Conservation (phyloP, 1,284 basidiomycete genomes). For the Irpex rosettiformis region DNA sequence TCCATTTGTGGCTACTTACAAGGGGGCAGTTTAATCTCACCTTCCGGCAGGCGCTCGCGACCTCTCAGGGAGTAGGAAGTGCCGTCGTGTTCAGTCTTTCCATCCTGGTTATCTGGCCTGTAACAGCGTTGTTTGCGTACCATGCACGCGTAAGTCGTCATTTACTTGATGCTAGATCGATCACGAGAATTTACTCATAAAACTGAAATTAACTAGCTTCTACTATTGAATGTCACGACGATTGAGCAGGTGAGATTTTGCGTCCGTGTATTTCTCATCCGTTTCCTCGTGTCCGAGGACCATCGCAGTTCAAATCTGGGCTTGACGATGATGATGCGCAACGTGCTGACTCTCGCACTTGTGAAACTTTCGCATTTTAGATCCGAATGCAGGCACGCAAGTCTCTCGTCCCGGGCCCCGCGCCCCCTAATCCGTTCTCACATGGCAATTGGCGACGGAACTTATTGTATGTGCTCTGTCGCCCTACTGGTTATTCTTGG, state of each 20-base stretch:
- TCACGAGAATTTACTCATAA: background rate
- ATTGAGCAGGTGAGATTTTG: conserved; percentile 78
- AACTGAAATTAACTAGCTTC: conserved; percentile 43
- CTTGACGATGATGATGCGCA: background rate
- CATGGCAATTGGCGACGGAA: conserved; percentile 72
- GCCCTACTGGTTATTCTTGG: conserved; percentile 72
- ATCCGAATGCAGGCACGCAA: conserved; percentile 80
- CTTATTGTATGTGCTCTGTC: conserved; percentile 63
- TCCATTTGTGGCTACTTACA: conserved; percentile 75
- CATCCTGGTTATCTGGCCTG: conserved; percentile 74
- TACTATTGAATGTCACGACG: conserved; percentile 84
- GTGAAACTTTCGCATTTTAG: conserved; percentile 38
- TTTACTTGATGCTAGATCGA: background rate
- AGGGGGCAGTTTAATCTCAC: conserved; percentile 45
- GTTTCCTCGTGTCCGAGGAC: background rate
- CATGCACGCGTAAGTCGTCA: conserved; percentile 69
- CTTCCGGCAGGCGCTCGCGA: conserved; percentile 56
- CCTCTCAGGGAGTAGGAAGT: conserved; percentile 61
- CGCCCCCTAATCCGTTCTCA: conserved; percentile 76
- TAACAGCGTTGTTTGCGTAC: conserved; percentile 75
- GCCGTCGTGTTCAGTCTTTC: conserved; percentile 75
- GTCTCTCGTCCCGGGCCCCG: conserved; percentile 51
- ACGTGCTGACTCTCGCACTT: conserved; percentile 4
- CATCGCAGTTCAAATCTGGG: background rate
- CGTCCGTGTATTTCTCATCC: background rate